Conservation (phyloP, 129 eudicot genomes). For the Centella asiatica region DNA sequence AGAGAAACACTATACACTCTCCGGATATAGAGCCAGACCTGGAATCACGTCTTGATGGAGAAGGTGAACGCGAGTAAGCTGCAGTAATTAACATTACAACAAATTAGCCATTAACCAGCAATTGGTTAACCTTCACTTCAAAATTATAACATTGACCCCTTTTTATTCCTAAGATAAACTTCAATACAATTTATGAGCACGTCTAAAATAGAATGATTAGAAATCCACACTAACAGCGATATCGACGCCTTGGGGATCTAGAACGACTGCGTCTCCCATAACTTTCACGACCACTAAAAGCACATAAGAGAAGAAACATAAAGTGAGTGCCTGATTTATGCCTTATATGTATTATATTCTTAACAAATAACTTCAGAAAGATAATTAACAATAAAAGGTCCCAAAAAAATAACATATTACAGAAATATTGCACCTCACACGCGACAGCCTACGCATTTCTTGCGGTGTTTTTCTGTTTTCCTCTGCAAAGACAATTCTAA, state of each 20-base stretch:
- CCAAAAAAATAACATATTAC: neutral
- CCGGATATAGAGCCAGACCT: too few relatives aligned
- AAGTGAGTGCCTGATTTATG: too few relatives aligned
- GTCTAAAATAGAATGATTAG: conserved; percentile 8
- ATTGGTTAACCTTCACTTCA: too few relatives aligned
- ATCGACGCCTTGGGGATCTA: conserved; percentile 54
- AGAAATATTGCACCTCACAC: conserved; percentile 42
- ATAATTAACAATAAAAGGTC: neutral
- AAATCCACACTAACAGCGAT: conserved; percentile 57
- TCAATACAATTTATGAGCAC: conserved; percentile 7
- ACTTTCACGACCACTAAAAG: conserved; percentile 62
- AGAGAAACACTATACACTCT: too few relatives aligned
- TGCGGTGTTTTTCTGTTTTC: conserved; percentile 87
- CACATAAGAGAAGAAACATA: conserved; percentile 2
- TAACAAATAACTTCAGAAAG: conserved; percentile 4
- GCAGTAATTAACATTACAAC: neutral
- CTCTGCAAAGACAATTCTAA: conserved; percentile 80
- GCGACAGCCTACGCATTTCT: conserved; percentile 62
- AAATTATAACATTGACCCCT: neutral
- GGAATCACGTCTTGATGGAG: neutral
- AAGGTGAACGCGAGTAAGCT: neutral
- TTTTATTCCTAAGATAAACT: neutral
- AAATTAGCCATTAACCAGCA: conserved; percentile 4
- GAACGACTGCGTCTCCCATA: conserved; percentile 55
- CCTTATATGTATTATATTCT: too few relatives aligned